Percentiles rank a stretch among this genome's conserved stretches.
Conservation (phyloP, 2,329 filamentous ascomycete species). For the Ophiostoma australiae region DNA sequence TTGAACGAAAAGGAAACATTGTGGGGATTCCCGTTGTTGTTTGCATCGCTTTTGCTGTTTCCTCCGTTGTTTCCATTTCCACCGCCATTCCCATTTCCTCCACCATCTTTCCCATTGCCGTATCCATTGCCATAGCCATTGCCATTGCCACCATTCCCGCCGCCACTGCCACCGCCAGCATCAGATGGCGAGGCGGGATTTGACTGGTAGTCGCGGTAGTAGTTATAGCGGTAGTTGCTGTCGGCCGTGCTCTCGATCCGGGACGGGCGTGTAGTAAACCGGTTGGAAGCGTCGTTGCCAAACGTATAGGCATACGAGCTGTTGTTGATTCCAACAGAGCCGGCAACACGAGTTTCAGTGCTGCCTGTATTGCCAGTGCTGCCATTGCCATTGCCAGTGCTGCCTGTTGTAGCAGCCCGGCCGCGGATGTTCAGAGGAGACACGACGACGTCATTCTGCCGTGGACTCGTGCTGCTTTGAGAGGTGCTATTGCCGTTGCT, state of each 20-base stretch:
- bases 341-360: background rate
- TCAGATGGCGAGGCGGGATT: slow-evolving; percentile 19
- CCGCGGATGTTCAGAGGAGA: background rate
- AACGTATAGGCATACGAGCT: slow-evolving; percentile 4
- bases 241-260: slow-evolving; percentile 20
- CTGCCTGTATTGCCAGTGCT: background rate
- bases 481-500: slow-evolving; percentile 5
- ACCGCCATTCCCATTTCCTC: background rate
- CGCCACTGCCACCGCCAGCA: background rate
- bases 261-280: background rate
- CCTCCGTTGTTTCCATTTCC: background rate
- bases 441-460: background rate
- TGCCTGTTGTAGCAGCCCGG: background rate
- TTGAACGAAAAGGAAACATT: background rate
- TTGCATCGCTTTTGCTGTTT: background rate
- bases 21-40: background rate
- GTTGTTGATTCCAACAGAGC: slow-evolving; percentile 14
- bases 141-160: background rate
- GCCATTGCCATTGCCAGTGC: background rate
- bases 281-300: background rate
- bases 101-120: background rate
- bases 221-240: slow-evolving; percentile 23
- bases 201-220: slow-evolving; percentile 23
- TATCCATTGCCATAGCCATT: background rate
- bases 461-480: background rate